phyloP scores from a whole-genome alignment of 2,329 filamentous ascomycete genomes.

The Ophiostoma himal-ulmi region DNA sequence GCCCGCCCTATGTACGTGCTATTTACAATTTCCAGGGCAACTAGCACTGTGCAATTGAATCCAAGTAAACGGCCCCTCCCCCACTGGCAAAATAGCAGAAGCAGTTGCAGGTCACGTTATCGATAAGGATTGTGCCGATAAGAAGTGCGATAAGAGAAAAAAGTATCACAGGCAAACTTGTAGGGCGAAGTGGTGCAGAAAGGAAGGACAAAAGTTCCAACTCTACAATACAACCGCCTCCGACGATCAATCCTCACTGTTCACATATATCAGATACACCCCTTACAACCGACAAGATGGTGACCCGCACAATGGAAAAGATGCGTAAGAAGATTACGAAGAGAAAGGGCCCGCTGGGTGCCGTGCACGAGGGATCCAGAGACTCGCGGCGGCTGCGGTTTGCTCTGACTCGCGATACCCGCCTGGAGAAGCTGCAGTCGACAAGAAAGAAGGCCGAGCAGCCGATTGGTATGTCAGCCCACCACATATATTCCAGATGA shows the following conservation, averaged over 20 bases:
- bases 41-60: constrained; percentile 11
- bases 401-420: constrained; percentile 75
- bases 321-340: constrained; percentile 85
- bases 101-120: not conserved
- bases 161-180: constrained; percentile 2
- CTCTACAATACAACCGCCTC: not conserved
- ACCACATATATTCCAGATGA: not conserved
- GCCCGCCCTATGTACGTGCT: not conserved
- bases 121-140: constrained; percentile 9
- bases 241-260: not conserved
- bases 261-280: constrained; percentile 4
- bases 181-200: not conserved
- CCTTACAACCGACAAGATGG: constrained; percentile 46
- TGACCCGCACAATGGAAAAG: constrained; percentile 63
- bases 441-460: constrained; percentile 68
- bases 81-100: constrained; percentile 15
- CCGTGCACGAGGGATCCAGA: constrained; percentile 81
- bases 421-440: constrained; percentile 66
- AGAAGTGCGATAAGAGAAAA: constrained; percentile 17
- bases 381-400: constrained; percentile 76
- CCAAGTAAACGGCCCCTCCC: constrained; percentile 15
- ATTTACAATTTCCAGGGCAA: constrained; percentile 26
- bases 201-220: not conserved
- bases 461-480: constrained; percentile 37
- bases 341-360: constrained; percentile 65